Evolutionary conservation across 2,329 filamentous ascomycete genomes (phyloP), one percentile per base, ranked within the genome.

Genomic region (Neofusicoccum ribis): DNA sequence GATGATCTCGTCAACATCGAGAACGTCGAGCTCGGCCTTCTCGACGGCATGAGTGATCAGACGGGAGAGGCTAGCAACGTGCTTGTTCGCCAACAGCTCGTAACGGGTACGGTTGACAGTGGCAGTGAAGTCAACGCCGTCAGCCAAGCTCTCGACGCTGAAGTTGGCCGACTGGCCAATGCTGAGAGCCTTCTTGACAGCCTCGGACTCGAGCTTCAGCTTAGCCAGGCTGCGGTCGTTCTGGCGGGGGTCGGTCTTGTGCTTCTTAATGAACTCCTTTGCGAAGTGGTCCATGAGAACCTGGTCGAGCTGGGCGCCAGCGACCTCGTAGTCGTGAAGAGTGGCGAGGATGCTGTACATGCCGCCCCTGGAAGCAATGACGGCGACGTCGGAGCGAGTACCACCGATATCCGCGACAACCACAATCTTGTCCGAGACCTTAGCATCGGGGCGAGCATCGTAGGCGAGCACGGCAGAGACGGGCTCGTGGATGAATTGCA

Each of bases 231-330:
- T 90, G 73, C 89, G 89, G 64, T 89, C 84, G 76, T 95, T 92
- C 75, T 89, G 86, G 71, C 93, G 87, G 23, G 95, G 95, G 79
- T 98, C 95, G 65, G 70, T 73, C 82, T 89, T 90, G 86, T 98
- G 88, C 86, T 96, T 97, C 87, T 99, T 98, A 75, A 95, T 86
- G 82, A 99, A 99, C 81, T 99, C 95, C 85, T 99, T 99, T 72
- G 94, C 91, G 72, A 98, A 97, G 84, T 97, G 90, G 77, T 99
- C 94, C 77, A 97, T 91, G 66, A 99, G 85, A 58, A 94, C 90
- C 77, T 95, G 87, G 82, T 99, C 95, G 65, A 99, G 85, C 70
- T 93, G 89, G 41, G 88, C 85, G 74, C 95, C 95, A 65, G 91
- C 89, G 71, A 94, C 91, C 75, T 98, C 93, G 81, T 96, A 97